Conservation (phyloP, 2,329 filamentous ascomycete species). For the Botrytis fabae region DNA sequence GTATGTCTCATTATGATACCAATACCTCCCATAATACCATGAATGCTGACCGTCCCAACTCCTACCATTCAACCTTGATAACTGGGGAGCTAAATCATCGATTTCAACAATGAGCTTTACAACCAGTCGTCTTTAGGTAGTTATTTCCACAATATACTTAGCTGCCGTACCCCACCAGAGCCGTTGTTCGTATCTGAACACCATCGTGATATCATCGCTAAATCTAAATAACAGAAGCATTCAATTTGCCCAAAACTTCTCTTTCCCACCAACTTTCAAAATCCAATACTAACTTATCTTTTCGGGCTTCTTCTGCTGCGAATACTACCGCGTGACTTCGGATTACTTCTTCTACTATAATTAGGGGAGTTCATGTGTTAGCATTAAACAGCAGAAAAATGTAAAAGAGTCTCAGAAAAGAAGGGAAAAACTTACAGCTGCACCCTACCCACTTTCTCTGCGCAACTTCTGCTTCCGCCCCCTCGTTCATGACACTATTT, state of each 20-base stretch:
- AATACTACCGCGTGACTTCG: conserved; percentile 91
- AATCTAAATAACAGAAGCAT: not conserved
- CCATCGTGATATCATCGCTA: not conserved
- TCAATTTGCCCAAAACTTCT: conserved; percentile 47
- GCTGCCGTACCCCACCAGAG: not conserved
- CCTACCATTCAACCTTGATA: not conserved
- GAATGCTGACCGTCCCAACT: not conserved
- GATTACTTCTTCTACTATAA: conserved; percentile 73
- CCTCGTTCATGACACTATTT: conserved; percentile 71
- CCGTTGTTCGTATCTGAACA: not conserved
- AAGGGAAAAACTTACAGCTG: conserved; percentile 45
- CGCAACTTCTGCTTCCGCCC: conserved; percentile 65
- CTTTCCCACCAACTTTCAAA: conserved; percentile 76
- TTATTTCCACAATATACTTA: not conserved
- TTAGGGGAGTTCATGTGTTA: not conserved
- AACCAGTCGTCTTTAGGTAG: not conserved
- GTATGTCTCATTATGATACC: not conserved
- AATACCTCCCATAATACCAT: not conserved
- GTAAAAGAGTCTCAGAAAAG: not conserved
- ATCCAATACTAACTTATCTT: conserved; percentile 66
- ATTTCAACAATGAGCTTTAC: not conserved
- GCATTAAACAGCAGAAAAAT: not conserved
- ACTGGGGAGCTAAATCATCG: not conserved
- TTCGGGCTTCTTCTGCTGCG: conserved; percentile 84
- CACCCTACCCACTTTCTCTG: conserved; percentile 78